Evolutionary conservation across 208 protist species (phyloP).

Genomic region (Histomonas meleagridis): DNA sequence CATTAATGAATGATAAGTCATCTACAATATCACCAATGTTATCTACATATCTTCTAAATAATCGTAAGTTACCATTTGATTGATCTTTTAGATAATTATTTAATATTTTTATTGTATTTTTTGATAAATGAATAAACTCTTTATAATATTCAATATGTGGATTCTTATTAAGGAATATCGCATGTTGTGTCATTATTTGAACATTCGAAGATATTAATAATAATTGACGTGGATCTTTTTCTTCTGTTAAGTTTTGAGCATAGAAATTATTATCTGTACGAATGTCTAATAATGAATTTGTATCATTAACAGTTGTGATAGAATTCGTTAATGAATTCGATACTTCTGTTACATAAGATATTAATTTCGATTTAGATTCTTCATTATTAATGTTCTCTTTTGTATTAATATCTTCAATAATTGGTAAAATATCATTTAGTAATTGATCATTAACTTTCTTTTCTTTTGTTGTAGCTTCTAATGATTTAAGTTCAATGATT

Average conservation of each 20-base stretch:
- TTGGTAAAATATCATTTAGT: background rate
- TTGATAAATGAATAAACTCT: background rate
- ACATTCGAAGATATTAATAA: background rate
- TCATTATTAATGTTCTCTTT: background rate
- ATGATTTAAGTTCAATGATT: background rate
- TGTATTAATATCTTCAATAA: background rate
- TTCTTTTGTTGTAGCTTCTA: background rate
- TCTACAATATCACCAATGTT: slow-evolving; percentile 10
- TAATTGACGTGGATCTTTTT: background rate
- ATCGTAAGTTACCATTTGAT: background rate
- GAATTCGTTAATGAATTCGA: background rate
- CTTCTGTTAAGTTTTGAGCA: background rate
- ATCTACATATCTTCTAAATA: background rate
- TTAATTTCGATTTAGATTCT: background rate
- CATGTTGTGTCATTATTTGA: background rate
- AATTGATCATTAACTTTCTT: background rate
- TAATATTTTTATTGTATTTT: background rate
- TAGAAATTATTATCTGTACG: background rate
- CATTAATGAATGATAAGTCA: background rate
- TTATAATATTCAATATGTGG: background rate
- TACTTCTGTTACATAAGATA: background rate
- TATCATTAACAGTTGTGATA: background rate
- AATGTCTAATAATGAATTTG: background rate
- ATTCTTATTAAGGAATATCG: background rate
- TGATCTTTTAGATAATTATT: background rate